Evolutionary conservation across 768 basidiomycete genomes (phyloP).

Genomic region (Antrodiella citrinella): DNA sequence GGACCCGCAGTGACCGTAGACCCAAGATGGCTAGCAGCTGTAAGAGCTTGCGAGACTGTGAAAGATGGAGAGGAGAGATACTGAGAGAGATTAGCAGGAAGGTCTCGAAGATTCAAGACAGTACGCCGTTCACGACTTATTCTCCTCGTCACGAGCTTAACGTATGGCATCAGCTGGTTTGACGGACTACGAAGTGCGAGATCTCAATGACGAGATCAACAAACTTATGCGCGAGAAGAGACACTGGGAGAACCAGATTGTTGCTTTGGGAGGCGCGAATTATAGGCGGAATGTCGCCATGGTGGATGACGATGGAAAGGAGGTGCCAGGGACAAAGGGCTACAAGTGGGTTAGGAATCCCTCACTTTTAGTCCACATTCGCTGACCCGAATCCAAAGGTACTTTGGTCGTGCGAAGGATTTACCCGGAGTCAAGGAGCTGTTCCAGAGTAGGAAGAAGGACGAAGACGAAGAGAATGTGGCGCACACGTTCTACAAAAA

Average conservation of each 20-base stretch:
- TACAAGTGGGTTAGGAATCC: conserved; percentile 64
- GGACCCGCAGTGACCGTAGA: conserved; percentile 74
- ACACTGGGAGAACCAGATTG: conserved; percentile 98
- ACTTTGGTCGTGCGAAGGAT: conserved; percentile 95
- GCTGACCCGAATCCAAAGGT: no score
- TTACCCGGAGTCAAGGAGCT: conserved; percentile 92
- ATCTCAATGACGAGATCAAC: conserved; percentile 97
- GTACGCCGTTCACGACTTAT: conserved; percentile 36
- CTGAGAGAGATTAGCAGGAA: conserved; percentile 91
- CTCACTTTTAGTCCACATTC: neutral
- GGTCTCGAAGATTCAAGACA: conserved; percentile 96
- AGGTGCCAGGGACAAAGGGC: conserved; percentile 93
- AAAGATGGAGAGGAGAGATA: conserved; percentile 94
- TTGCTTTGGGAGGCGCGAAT: conserved; percentile 93
- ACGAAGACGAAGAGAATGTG: conserved; percentile 84
- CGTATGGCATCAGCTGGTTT: conserved; percentile 56
- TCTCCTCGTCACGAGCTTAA: neutral
- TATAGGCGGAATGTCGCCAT: conserved; percentile 91
- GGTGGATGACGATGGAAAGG: conserved; percentile 91
- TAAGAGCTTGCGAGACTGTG: conserved; percentile 88
- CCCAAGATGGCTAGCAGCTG: conserved; percentile 90
- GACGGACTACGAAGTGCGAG: conserved; percentile 92
- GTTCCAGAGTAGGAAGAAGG: conserved; percentile 80
- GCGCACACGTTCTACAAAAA: conserved; percentile 73
- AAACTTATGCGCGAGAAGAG: conserved; percentile 89